These are phyloP conservation scores for Acacia melanoxylon DNA, from an alignment of 306 rosid genomes.

Conservation along the genomic window DNA sequence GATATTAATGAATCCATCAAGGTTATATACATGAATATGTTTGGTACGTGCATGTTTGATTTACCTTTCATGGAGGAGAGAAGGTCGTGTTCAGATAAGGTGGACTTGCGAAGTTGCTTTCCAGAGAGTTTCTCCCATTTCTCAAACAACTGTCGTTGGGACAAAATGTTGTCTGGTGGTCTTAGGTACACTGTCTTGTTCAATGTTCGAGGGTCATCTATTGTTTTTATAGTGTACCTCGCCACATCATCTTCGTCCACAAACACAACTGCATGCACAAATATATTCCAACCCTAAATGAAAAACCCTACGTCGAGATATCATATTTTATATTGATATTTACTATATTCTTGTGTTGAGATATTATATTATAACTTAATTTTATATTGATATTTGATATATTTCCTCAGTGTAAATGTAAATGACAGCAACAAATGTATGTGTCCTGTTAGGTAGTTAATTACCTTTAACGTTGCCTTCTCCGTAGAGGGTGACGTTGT, in stretches of 20 bases:
- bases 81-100: slow-evolving; percentile 51
- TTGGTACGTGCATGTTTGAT: not conserved
- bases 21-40: too few species aligned
- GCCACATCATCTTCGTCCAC: slow-evolving; percentile 76
- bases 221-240: slow-evolving; percentile 66
- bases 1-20: too few species aligned
- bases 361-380: too few species aligned
- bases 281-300: too few species aligned
- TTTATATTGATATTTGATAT: too few species aligned
- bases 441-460: not conserved
- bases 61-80: slow-evolving; percentile 66
- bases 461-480: slow-evolving; percentile 79
- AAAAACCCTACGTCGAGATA: too few species aligned
- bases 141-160: slow-evolving; percentile 60
- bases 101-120: slow-evolving; percentile 48
- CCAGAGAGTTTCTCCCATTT: slow-evolving; percentile 74
- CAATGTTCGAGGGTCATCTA: slow-evolving; percentile 73
- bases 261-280: slow-evolving; percentile 39
- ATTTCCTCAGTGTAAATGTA: too few species aligned
- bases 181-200: slow-evolving; percentile 82
- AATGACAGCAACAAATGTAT: too few species aligned
- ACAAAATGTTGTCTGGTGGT: slow-evolving; percentile 65
- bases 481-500: slow-evolving; percentile 66
- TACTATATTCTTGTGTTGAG: too few species aligned
- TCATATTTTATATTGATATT: too few species aligned